phyloP scores from a whole-genome alignment of 164 flowering plant species.

The Kalanchoe fedtschenkoi region DNA sequence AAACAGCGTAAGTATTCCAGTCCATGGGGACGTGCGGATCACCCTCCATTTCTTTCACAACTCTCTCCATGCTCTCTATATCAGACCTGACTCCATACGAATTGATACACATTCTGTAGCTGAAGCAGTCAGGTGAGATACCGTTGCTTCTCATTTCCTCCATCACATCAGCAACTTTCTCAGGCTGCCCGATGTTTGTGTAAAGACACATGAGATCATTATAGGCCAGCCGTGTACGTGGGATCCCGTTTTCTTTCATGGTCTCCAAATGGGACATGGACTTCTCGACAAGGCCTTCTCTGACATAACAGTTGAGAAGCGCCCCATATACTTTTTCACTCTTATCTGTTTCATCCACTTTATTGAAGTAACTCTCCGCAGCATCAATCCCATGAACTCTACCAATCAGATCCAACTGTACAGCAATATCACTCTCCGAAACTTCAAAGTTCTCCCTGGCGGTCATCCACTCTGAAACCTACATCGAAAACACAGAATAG shows the following conservation, averaged over 20 bases:
- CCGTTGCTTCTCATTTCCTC: slow-evolving; percentile 34
- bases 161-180: slow-evolving; percentile 28
- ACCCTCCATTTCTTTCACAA: slow-evolving; percentile 29
- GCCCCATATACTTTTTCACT: slow-evolving; percentile 29
- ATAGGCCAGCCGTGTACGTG: slow-evolving; percentile 17
- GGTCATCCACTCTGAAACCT: slow-evolving; percentile 41
- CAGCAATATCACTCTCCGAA: slow-evolving; percentile 22
- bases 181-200: slow-evolving; percentile 18
- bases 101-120: slow-evolving; percentile 34
- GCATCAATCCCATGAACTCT: slow-evolving; percentile 28
- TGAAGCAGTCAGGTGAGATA: slow-evolving; percentile 24
- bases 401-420: slow-evolving; percentile 34
- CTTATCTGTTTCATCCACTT: slow-evolving; percentile 15
- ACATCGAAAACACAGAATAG: slow-evolving; percentile 1
- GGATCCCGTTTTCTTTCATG: slow-evolving; percentile 35
- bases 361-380: slow-evolving; percentile 34
- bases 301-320: slow-evolving; percentile 32
- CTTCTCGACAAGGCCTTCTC: slow-evolving; percentile 28
- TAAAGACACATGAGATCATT: slow-evolving; percentile 38
- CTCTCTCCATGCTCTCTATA: slow-evolving; percentile 23
- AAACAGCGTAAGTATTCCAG: slow-evolving; percentile 26
- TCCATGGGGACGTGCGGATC: slow-evolving; percentile 18
- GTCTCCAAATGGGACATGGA: slow-evolving; percentile 29
- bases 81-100: slow-evolving; percentile 27
- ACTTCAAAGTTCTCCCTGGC: slow-evolving; percentile 10